Conservation (phyloP, 768 basidiomycete species). For the Trametopsis cervina region DNA sequence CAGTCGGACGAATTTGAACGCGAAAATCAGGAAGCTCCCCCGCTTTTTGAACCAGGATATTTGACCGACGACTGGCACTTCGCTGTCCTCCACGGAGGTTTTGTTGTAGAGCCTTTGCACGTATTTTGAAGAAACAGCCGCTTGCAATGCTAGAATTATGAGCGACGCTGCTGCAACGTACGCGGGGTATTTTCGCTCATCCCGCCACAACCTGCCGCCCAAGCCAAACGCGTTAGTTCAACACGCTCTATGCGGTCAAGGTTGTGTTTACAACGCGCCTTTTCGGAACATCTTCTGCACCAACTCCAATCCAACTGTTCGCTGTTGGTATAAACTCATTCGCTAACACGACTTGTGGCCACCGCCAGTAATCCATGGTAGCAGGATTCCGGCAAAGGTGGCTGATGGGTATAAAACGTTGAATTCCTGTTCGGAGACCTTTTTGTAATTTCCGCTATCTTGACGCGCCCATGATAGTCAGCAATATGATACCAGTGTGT, state of each 20-base stretch:
- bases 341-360: background rate
- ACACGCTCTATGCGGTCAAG: too few species aligned
- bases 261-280: background rate
- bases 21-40: slow-evolving; percentile 7
- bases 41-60: background rate
- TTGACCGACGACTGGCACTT: background rate
- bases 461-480: too few species aligned
- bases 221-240: background rate
- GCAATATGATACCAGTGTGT: too few species aligned
- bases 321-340: background rate
- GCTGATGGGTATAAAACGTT: too few species aligned
- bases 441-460: too few species aligned
- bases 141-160: background rate
- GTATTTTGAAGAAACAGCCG: background rate
- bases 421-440: too few species aligned
- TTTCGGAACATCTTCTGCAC: background rate
- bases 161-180: slow-evolving; percentile 10
- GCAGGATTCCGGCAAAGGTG: too few species aligned
- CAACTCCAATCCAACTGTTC: background rate
- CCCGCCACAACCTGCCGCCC: slow-evolving; percentile 9
- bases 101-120: slow-evolving; percentile 1
- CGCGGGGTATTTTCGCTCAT: slow-evolving; percentile 4
- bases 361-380: background rate
- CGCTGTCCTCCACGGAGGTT: background rate
- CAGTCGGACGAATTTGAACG: slow-evolving; percentile 8